Percentiles rank a stretch among this genome's conserved stretches.
Evolutionary conservation across 2,329 filamentous ascomycete species (phyloP).

Genomic region (Botryosphaeria dothidea): DNA sequence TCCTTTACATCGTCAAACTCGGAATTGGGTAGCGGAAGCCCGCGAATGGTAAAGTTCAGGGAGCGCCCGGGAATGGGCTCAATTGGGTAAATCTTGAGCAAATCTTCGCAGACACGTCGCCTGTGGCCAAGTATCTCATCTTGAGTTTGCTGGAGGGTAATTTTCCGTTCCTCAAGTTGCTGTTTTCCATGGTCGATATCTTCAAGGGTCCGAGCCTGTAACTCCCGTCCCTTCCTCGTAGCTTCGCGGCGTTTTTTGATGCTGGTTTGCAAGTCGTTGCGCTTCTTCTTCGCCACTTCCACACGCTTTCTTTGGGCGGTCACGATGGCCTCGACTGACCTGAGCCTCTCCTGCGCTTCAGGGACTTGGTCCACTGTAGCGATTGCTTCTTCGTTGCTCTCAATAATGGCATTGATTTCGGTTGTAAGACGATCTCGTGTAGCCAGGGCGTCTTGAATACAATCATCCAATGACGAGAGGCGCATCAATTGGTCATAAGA

Average conservation of each 20-base stretch:
- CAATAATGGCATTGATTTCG: slow-evolving; percentile 67
- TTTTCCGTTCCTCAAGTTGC: slow-evolving; percentile 52
- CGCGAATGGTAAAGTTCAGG: slow-evolving; percentile 81
- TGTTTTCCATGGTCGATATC: slow-evolving; percentile 59
- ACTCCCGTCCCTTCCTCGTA: slow-evolving; percentile 64
- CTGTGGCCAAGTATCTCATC: slow-evolving; percentile 81
- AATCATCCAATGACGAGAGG: slow-evolving; percentile 83
- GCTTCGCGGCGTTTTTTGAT: slow-evolving; percentile 65
- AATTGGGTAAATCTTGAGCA: slow-evolving; percentile 79
- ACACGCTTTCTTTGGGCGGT: slow-evolving; percentile 66
- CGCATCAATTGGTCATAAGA: slow-evolving; percentile 89
- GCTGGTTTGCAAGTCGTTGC: slow-evolving; percentile 67
- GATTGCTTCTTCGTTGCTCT: slow-evolving; percentile 41
- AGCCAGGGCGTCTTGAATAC: slow-evolving; percentile 83
- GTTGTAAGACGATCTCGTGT: slow-evolving; percentile 72
- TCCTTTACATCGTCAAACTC: slow-evolving; percentile 70
- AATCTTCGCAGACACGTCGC: slow-evolving; percentile 81
- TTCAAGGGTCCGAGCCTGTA: slow-evolving; percentile 59
- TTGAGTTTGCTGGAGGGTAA: slow-evolving; percentile 57
- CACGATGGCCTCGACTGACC: slow-evolving; percentile 54
- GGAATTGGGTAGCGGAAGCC: slow-evolving; percentile 77
- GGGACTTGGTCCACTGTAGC: slow-evolving; percentile 34
- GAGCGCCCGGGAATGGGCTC: slow-evolving; percentile 63
- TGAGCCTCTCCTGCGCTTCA: slow-evolving; percentile 47
- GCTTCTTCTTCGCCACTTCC: slow-evolving; percentile 60